Evolutionary conservation across 768 basidiomycete species (phyloP).

Genomic region (Rhizopogon vinicolor): DNA sequence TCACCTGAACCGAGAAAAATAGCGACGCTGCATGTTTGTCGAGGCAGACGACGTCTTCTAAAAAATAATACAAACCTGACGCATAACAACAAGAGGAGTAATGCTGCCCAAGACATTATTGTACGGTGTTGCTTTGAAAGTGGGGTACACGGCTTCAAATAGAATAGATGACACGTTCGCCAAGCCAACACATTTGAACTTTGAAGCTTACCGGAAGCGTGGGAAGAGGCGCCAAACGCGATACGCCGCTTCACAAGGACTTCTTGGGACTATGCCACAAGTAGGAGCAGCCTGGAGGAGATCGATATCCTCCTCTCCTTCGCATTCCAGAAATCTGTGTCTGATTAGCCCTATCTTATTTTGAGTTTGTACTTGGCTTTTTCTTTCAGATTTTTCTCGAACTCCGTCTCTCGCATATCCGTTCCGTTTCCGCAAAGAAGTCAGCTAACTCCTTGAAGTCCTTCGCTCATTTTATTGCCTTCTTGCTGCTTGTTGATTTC

Average conservation of each 20-base stretch:
- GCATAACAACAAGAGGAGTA: background rate
- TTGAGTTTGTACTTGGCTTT: background rate
- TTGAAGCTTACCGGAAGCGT: background rate
- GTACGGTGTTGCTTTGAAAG: no score
- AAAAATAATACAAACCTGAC: background rate
- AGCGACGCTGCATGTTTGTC: slow-evolving; percentile 48
- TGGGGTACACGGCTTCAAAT: no score
- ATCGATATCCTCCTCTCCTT: background rate
- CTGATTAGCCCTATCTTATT: background rate
- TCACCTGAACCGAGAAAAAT: slow-evolving; percentile 93
- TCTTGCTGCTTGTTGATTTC: background rate
- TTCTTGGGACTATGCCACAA: background rate
- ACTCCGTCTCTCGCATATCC: background rate
- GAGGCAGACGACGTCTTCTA: background rate
- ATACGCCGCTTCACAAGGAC: background rate
- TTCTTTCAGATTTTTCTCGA: slow-evolving; percentile 1
- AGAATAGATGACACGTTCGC: no score
- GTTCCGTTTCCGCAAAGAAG: background rate
- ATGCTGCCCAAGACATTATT: background rate
- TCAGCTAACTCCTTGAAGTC: background rate
- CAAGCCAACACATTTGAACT: no score
- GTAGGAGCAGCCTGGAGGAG: background rate
- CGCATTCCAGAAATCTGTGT: background rate
- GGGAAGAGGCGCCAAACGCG: background rate
- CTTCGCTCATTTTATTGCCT: background rate